These are phyloP conservation scores for Zygosaccharomyces rouxii DNA, from an alignment of 805 yeast species.

Conservation along the genomic window DNA sequence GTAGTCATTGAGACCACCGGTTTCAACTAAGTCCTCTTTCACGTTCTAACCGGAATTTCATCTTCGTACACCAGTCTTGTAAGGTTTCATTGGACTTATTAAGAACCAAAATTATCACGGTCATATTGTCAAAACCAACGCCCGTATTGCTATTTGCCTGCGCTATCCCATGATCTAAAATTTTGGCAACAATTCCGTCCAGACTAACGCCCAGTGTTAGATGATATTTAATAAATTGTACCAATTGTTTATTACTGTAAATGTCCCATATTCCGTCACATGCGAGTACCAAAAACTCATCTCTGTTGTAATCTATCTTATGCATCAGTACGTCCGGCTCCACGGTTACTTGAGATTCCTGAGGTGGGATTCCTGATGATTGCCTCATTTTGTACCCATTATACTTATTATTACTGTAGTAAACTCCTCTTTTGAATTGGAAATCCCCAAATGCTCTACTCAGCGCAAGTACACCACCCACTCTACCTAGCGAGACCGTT, in stretches of 20 bases:
- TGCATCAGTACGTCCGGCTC: constrained; percentile 72
- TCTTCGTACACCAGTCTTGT: constrained; percentile 54
- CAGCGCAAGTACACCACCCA: constrained; percentile 89
- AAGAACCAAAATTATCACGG: constrained; percentile 61
- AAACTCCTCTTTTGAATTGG: constrained; percentile 41
- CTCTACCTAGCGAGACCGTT: constrained; percentile 86
- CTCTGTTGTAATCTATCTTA: constrained; percentile 39
- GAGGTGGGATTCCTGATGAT: constrained; percentile 40
- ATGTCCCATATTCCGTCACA: constrained; percentile 87
- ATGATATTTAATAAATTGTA: constrained; percentile 52
- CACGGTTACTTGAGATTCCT: constrained; percentile 74
- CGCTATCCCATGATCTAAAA: constrained; percentile 61
- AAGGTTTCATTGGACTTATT: constrained; percentile 44
- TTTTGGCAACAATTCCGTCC: constrained; percentile 53
- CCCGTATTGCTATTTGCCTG: constrained; percentile 74
- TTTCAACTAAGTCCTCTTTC: constrained; percentile 26
- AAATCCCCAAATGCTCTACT: constrained; percentile 88
- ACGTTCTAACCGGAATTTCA: constrained; percentile 42
- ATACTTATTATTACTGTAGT: constrained; percentile 37
- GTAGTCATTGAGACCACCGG: not conserved
- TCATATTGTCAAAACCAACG: constrained; percentile 80
- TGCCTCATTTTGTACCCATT: constrained; percentile 9
- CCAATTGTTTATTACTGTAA: constrained; percentile 51
- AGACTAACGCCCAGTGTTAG: constrained; percentile 53
- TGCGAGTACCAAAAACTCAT: constrained; percentile 69